These are phyloP conservation scores for Colletotrichum endophyticum DNA, from an alignment of 2,329 filamentous ascomycete species.

Conservation along the genomic window DNA sequence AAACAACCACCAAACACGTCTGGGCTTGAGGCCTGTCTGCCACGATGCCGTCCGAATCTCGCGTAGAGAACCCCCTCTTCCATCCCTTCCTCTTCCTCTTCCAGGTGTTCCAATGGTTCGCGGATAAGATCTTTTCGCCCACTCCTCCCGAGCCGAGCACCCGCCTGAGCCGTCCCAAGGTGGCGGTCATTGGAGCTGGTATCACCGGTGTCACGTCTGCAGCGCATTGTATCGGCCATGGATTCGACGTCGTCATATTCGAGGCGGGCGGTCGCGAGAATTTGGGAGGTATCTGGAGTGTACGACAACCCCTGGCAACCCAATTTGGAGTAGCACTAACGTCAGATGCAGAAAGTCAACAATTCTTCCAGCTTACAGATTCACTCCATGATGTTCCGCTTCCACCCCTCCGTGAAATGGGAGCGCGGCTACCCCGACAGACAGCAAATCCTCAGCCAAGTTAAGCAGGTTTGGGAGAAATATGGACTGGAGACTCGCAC, in stretches of 20 bases:
- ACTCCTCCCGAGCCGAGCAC: slow-evolving; percentile 65
- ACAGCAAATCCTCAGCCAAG: slow-evolving; percentile 75
- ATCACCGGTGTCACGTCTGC: slow-evolving; percentile 80
- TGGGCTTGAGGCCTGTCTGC: background rate
- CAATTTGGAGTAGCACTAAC: background rate
- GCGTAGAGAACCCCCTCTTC: slow-evolving; percentile 45
- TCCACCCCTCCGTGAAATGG: slow-evolving; percentile 82
- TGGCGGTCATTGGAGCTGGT: slow-evolving; percentile 74
- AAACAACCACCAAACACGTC: background rate
- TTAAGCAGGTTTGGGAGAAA: slow-evolving; percentile 73
- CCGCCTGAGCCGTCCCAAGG: slow-evolving; percentile 64
- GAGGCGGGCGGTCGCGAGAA: slow-evolving; percentile 71
- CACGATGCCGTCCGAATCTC: slow-evolving; percentile 35
- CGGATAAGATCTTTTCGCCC: slow-evolving; percentile 71
- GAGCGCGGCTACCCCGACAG: slow-evolving; percentile 77
- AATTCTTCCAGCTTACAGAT: slow-evolving; percentile 84
- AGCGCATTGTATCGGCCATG: slow-evolving; percentile 83
- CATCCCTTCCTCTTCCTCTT: slow-evolving; percentile 67
- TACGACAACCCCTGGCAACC: slow-evolving; percentile 38
- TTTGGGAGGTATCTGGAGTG: slow-evolving; percentile 82
- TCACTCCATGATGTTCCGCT: slow-evolving; percentile 86
- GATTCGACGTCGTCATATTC: slow-evolving; percentile 82
- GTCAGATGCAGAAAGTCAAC: slow-evolving; percentile 69
- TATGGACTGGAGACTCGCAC: slow-evolving; percentile 77
- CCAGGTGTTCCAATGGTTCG: slow-evolving; percentile 67